Evolutionary conservation across 2,329 filamentous ascomycete species (phyloP), one percentile per base, ranked within the genome.

Genomic region (Byssothecium circinans): DNA sequence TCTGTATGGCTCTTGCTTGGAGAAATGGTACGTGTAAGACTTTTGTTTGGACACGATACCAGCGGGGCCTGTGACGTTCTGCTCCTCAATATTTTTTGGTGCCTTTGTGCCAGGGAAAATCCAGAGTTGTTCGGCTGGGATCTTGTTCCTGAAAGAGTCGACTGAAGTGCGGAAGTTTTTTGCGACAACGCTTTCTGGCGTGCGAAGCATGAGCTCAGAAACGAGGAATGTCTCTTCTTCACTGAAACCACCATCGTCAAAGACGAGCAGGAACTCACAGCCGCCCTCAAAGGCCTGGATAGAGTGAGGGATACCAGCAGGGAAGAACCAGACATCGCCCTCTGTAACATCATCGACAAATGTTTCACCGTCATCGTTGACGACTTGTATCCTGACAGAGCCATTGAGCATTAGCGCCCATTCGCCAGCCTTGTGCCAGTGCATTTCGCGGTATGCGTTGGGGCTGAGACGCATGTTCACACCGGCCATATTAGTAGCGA

Each of bases 201-300:
- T 72, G 18, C 77, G 73, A 29, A 76, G 60, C 47, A 81, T 73
- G 57, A 81, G 74, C 58, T 82, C 78, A 2, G 77, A 76, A 14
- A 81, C 74, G 3, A 85, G 74, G 69, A 83, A 83, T 0, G 82
- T 85, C 37, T 74, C 75, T 45, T 84, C 80, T 65, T 85, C 82
- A 42, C 74, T 79, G 67, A 84, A 85, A 4, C 66, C 63, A 3
- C 82, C 82, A 45, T 78, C 69, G 64, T 85, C 78, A 54, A 85
- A 85, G 40, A 85, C 76, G 2, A 85, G 73, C 1, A 85, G 71
- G 60, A 84, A 84, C 60, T 85, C 82, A 33, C 69, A 72, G 1
- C 81, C 82, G 25, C 77, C 70, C 3, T 78, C 78, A 11, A 83
- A 75, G 0, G 75, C 81, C 64, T 80, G 81, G 34, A 83, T 74